A percentile compares a stretch with the other conserved stretches of the same genome.
phyloP scores from a whole-genome alignment of 371 early-diverging fungal species.

The Apophysomyces trapeziformis region DNA sequence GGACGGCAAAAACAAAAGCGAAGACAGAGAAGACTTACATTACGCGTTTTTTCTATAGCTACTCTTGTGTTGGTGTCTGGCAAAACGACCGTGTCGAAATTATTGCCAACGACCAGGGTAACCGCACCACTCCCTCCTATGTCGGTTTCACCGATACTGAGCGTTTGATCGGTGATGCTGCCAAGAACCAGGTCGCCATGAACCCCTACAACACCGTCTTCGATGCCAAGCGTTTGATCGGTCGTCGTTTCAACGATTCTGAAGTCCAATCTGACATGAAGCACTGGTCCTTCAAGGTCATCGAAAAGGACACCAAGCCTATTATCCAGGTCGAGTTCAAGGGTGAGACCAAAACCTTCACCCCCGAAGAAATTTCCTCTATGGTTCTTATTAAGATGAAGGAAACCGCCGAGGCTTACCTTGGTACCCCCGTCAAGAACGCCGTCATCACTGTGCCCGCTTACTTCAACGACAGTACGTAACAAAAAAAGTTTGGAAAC shows the following conservation, averaged over 20 bases:
- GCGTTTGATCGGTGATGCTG: slow-evolving; percentile 95
- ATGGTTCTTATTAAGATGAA: slow-evolving; percentile 94
- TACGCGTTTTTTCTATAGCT: slow-evolving; percentile 76
- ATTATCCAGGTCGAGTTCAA: slow-evolving; percentile 84
- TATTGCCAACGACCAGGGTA: slow-evolving; percentile 98
- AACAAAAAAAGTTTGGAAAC: neutral
- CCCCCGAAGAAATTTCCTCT: slow-evolving; percentile 94
- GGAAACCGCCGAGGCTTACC: slow-evolving; percentile 87
- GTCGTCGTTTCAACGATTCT: slow-evolving; percentile 89
- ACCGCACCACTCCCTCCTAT: slow-evolving; percentile 96
- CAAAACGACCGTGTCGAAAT: slow-evolving; percentile 97
- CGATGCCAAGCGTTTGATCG: slow-evolving; percentile 98
- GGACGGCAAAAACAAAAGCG: neutral
- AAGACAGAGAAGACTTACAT: neutral
- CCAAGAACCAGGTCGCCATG: slow-evolving; percentile 92
- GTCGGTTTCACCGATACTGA: slow-evolving; percentile 93
- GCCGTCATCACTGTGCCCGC: slow-evolving; percentile 91
- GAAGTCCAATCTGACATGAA: slow-evolving; percentile 94
- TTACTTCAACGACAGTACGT: slow-evolving; percentile 65
- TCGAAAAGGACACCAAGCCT: slow-evolving; percentile 85
- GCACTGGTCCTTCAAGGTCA: slow-evolving; percentile 91
- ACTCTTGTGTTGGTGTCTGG: slow-evolving; percentile 98
- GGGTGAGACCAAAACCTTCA: slow-evolving; percentile 86
- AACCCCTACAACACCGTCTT: slow-evolving; percentile 92
- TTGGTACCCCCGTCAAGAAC: slow-evolving; percentile 79